phyloP scores from a whole-genome alignment of 192 early-diverging fungal species.

The Gorgonomyces haynaldii region DNA sequence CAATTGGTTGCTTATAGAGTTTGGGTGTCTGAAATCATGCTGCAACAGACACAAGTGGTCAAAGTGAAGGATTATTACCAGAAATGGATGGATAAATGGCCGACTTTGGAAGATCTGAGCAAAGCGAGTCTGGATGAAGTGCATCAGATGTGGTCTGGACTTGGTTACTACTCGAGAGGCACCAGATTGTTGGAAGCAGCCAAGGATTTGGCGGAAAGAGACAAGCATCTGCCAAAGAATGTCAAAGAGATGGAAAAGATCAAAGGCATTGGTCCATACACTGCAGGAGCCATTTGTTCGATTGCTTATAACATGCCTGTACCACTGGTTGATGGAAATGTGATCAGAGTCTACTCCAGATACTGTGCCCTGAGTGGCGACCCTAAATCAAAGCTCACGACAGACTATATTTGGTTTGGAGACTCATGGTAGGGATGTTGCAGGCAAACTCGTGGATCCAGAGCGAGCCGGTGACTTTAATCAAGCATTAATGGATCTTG shows the following conservation, averaged over 20 bases:
- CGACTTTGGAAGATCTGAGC: slow-evolving; percentile 57
- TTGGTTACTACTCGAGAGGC: slow-evolving; percentile 70
- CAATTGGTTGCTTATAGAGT: slow-evolving; percentile 20
- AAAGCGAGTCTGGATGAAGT: slow-evolving; percentile 41
- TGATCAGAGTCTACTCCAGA: slow-evolving; percentile 57
- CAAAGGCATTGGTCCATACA: slow-evolving; percentile 60
- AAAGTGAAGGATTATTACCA: slow-evolving; percentile 60
- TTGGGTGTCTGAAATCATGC: slow-evolving; percentile 77
- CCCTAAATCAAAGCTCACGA: slow-evolving; percentile 41
- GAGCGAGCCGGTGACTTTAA: slow-evolving; percentile 63
- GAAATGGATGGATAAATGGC: slow-evolving; percentile 59
- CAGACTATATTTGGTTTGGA: slow-evolving; percentile 49
- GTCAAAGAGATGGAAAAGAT: slow-evolving; percentile 44
- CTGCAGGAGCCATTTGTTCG: slow-evolving; percentile 58
- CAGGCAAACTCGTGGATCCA: slow-evolving; percentile 37
- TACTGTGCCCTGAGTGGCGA: slow-evolving; percentile 52
- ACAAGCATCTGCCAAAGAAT: slow-evolving; percentile 46
- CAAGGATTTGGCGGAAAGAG: slow-evolving; percentile 34
- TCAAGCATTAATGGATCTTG: slow-evolving; percentile 72
- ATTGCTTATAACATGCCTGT: slow-evolving; percentile 55
- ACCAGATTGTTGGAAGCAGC: slow-evolving; percentile 56
- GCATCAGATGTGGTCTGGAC: slow-evolving; percentile 45
- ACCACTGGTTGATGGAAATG: slow-evolving; percentile 66
- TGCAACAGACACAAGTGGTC: slow-evolving; percentile 69
- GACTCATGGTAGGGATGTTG: slow-evolving; percentile 20